Evolutionary conservation across 257 asterid species (phyloP), one percentile per base, ranked within the genome.

Genomic region (Rehmannia glutinosa): DNA sequence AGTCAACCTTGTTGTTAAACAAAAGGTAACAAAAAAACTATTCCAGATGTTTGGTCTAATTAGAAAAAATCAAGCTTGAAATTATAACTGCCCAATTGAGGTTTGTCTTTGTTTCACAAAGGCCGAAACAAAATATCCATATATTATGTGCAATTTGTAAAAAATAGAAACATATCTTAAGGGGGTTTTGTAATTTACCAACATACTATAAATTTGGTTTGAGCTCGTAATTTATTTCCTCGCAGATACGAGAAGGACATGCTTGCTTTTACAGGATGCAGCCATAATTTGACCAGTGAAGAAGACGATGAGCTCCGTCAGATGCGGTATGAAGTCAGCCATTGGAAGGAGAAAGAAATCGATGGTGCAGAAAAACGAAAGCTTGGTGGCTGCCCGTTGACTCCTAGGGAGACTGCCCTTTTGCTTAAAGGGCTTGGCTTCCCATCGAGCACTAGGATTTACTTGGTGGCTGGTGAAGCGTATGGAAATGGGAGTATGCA

Each of bases 241-340:
- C 77, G 85, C 87, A 92, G 98, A 80, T 92, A 87, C 60, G 98
- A 89, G 87, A 92, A 92, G 81, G 97, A 92, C 83, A 92, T 92
- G 98, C 95, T 92, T 55, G 95, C 98, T 63, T 92, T 92, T 77
- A 92, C 97, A 8, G 98, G 98, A 66, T 92, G 98, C 83, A 86
- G 97, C 85, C 93, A 92, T 72, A 89, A 86, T 76, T 80, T 92
- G 80, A 89, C 93, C 2, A 67, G 73, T 17, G 96, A 84, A 75
- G 98, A 92, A 79, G 96, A 86, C 17, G 89, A 84, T 2, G 98
- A 92, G 69, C 95, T 92, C 64, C 83, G 77, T 1, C 85, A 58
- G 74, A 89, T 92, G 98, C 84, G 98, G 4, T 73, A 84, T 63
- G 98, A 92, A 72, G 97, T 87, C 49, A 70, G 84, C 80, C 98